Evolutionary conservation across 768 basidiomycete species (phyloP).

Genomic region (Udeniomyces megalosporus): DNA sequence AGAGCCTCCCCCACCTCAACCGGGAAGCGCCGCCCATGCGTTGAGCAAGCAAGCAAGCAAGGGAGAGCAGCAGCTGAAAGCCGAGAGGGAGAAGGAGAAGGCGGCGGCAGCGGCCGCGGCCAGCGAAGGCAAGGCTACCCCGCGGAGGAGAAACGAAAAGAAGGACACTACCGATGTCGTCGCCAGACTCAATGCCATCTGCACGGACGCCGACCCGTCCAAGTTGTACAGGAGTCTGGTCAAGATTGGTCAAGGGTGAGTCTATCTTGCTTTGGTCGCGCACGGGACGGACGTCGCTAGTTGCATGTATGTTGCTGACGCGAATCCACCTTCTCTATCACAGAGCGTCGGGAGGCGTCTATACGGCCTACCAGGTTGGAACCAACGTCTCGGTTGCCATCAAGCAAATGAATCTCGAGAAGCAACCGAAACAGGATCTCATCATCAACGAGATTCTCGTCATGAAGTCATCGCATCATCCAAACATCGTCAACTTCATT

Average conservation of each 20-base stretch:
- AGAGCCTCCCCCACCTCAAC: conserved; percentile 32
- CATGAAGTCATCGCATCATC: conserved; percentile 89
- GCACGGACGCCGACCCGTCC: conserved; percentile 94
- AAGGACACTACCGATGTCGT: conserved; percentile 74
- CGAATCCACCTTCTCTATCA: neutral
- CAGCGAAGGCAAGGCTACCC: conserved; percentile 49
- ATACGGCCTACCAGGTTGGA: conserved; percentile 94
- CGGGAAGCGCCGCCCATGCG: conserved; percentile 44
- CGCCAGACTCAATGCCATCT: conserved; percentile 77
- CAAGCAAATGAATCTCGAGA: conserved; percentile 99
- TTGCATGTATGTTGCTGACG: neutral
- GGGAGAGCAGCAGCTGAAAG: conserved; percentile 18
- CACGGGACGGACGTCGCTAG: no score
- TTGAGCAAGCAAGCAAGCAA: conserved; percentile 22
- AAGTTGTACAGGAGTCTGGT: conserved; percentile 76
- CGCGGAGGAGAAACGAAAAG: conserved; percentile 73
- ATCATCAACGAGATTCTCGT: conserved; percentile 99
- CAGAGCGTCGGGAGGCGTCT: conserved; percentile 93
- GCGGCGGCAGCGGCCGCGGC: conserved; percentile 27
- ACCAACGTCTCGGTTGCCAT: conserved; percentile 89
- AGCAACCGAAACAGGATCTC: conserved; percentile 97
- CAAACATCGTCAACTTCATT: conserved; percentile 99
- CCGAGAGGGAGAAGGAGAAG: no score
- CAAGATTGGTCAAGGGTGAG: conserved; percentile 96
- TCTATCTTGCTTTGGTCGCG: conserved; percentile 7